Conservation (phyloP, 352 stramenopile species). For the Phytophthora pisi region DNA sequence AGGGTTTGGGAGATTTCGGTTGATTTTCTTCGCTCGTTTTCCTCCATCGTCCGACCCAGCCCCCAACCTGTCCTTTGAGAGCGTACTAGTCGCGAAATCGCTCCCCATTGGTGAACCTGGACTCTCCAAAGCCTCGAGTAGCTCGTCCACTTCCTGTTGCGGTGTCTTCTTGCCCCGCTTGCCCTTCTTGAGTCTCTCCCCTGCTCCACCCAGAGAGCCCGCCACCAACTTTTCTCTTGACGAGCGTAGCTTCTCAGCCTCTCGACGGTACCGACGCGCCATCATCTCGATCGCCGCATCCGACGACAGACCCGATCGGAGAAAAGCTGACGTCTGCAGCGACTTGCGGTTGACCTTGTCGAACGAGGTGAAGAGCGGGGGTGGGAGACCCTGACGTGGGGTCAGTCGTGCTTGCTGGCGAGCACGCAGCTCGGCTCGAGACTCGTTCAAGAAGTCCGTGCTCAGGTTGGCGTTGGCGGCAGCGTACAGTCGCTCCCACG, state of each 20-base stretch:
- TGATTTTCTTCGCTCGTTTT: slow-evolving; percentile 2
- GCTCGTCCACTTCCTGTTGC: background rate
- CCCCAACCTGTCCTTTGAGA: background rate
- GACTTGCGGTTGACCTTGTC: slow-evolving; percentile 39
- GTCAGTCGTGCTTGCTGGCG: slow-evolving; percentile 41
- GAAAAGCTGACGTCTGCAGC: slow-evolving; percentile 37
- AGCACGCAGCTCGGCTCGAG: slow-evolving; percentile 28
- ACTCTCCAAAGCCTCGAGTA: slow-evolving; percentile 1
- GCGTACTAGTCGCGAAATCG: background rate
- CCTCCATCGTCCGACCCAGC: background rate
- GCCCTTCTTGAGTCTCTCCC: slow-evolving; percentile 4
- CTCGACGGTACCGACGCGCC: slow-evolving; percentile 38
- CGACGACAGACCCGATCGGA: slow-evolving; percentile 31
- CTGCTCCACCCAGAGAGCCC: background rate
- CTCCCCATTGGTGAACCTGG: background rate
- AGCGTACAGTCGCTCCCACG: slow-evolving; percentile 57
- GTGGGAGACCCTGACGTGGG: slow-evolving; percentile 39
- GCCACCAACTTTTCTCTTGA: slow-evolving; percentile 21
- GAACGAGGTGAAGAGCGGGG: slow-evolving; percentile 36
- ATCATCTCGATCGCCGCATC: slow-evolving; percentile 41
- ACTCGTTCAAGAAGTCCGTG: slow-evolving; percentile 52
- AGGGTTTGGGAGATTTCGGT: background rate
- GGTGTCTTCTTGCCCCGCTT: background rate
- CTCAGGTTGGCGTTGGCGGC: slow-evolving; percentile 51
- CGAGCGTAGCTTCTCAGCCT: slow-evolving; percentile 38